Percentiles rank a stretch among this genome's conserved stretches.
Conservation (phyloP, 2,329 filamentous ascomycete genomes). For the Aureobasidium sp. region DNA sequence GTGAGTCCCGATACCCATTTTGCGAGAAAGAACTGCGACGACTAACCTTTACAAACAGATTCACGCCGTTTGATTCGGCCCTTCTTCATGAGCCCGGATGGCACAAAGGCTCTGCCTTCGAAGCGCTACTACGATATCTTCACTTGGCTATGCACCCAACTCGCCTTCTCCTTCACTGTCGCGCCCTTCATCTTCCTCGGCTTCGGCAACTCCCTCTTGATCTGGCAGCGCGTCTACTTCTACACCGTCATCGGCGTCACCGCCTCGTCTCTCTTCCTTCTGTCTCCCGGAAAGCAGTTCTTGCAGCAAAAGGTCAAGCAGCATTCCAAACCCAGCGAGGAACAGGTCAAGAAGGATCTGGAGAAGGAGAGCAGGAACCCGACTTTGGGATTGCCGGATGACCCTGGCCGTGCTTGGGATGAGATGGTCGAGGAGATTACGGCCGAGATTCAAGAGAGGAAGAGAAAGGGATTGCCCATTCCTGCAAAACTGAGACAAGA, state of each 20-base stretch:
- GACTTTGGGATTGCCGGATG: constrained; percentile 65
- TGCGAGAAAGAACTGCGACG: not conserved
- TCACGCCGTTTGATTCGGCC: constrained; percentile 83
- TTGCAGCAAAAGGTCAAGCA: constrained; percentile 31
- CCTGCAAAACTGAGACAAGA: constrained; percentile 47
- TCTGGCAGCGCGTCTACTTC: constrained; percentile 85
- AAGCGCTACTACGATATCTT: constrained; percentile 84
- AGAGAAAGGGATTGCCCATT: constrained; percentile 37
- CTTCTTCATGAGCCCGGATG: constrained; percentile 80
- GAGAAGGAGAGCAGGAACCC: constrained; percentile 35
- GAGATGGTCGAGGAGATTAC: constrained; percentile 71
- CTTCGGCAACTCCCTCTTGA: constrained; percentile 61
- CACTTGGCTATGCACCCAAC: constrained; percentile 69
- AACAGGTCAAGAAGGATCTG: constrained; percentile 28
- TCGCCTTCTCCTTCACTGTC: constrained; percentile 75
- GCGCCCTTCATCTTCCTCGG: constrained; percentile 79
- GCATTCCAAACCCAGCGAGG: constrained; percentile 27
- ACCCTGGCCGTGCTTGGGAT: constrained; percentile 67
- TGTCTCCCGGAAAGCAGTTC: constrained; percentile 63
- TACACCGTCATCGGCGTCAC: constrained; percentile 67
- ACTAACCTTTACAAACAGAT: constrained; percentile 47
- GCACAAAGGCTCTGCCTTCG: constrained; percentile 56
- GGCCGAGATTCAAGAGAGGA: constrained; percentile 60
- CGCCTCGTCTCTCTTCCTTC: constrained; percentile 65
- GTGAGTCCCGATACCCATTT: constrained; percentile 47